Percentiles rank a stretch among this genome's conserved stretches.
Conservation (phyloP, 2,329 filamentous ascomycete genomes). For the Colletotrichum agaves region DNA sequence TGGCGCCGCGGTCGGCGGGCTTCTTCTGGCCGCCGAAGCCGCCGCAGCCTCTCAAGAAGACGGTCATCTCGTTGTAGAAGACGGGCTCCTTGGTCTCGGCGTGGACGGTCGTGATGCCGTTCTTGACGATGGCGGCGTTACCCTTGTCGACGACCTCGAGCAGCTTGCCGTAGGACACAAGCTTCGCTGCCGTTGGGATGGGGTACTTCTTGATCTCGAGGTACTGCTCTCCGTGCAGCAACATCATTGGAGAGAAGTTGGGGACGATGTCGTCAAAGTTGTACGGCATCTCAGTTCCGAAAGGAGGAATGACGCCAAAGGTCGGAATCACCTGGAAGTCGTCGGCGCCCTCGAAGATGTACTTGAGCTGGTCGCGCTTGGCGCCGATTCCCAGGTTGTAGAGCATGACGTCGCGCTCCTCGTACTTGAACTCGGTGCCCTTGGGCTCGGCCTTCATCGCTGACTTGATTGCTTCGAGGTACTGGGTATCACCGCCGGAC, state of each 20-base stretch:
- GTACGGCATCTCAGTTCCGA: slow-evolving; percentile 85
- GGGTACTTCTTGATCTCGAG: slow-evolving; percentile 94
- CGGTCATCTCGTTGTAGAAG: slow-evolving; percentile 96
- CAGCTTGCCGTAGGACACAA: slow-evolving; percentile 80
- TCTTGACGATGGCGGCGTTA: slow-evolving; percentile 84
- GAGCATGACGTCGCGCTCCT: slow-evolving; percentile 88
- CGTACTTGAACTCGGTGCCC: slow-evolving; percentile 83
- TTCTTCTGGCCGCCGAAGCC: slow-evolving; percentile 89
- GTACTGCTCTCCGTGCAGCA: slow-evolving; percentile 98
- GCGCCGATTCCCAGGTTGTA: slow-evolving; percentile 97
- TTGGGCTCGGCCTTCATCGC: slow-evolving; percentile 76
- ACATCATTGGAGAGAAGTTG: slow-evolving; percentile 98
- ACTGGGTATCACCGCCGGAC: slow-evolving; percentile 53
- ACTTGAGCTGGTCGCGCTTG: slow-evolving; percentile 86
- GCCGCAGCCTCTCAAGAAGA: slow-evolving; percentile 91
- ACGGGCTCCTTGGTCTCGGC: slow-evolving; percentile 87
- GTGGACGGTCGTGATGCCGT: slow-evolving; percentile 83
- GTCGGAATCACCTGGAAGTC: slow-evolving; percentile 94
- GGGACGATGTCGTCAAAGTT: slow-evolving; percentile 85
- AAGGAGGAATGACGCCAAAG: slow-evolving; percentile 96
- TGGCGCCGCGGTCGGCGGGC: slow-evolving; percentile 79
- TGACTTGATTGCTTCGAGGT: slow-evolving; percentile 79
- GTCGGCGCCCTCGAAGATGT: slow-evolving; percentile 90
- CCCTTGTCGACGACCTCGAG: slow-evolving; percentile 98
- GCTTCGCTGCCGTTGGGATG: slow-evolving; percentile 83